Evolutionary conservation across 1,139 yeast species (phyloP).

Genomic region (Pichia sp.): DNA sequence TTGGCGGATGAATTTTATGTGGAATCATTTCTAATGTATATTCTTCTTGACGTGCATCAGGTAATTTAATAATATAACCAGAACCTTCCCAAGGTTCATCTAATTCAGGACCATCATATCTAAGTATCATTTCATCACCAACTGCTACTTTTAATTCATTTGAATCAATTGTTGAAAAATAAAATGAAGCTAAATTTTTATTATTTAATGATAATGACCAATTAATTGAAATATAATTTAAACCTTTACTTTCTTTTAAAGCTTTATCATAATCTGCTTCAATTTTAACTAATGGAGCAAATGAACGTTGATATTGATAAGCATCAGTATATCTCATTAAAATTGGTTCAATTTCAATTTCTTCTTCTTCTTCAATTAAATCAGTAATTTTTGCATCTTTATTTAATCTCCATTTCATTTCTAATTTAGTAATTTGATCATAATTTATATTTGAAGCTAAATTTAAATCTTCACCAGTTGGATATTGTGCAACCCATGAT

Average conservation of each 20-base stretch:
- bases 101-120: slow-evolving; percentile 44
- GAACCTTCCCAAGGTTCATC: slow-evolving; percentile 59
- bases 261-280: slow-evolving; percentile 78
- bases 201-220: slow-evolving; percentile 72
- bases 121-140: slow-evolving; percentile 73
- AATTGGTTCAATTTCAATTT: slow-evolving; percentile 62
- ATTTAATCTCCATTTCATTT: slow-evolving; percentile 68
- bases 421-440: slow-evolving; percentile 66
- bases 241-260: slow-evolving; percentile 71
- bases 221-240: slow-evolving; percentile 63
- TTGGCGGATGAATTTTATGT: slow-evolving; percentile 45
- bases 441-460: slow-evolving; percentile 51
- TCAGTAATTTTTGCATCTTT: slow-evolving; percentile 64
- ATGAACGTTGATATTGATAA: slow-evolving; percentile 76
- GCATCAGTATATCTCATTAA: slow-evolving; percentile 77
- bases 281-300: slow-evolving; percentile 73
- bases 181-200: slow-evolving; percentile 63
- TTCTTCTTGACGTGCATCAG: slow-evolving; percentile 61
- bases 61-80: slow-evolving; percentile 70
- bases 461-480: slow-evolving; percentile 57
- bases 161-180: slow-evolving; percentile 60
- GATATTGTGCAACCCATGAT: slow-evolving; percentile 73
- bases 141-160: slow-evolving; percentile 69
- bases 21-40: slow-evolving; percentile 62
- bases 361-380: slow-evolving; percentile 43